phyloP scores from a whole-genome alignment of 148 eudicot species.

The Rhododendron ovatum region DNA sequence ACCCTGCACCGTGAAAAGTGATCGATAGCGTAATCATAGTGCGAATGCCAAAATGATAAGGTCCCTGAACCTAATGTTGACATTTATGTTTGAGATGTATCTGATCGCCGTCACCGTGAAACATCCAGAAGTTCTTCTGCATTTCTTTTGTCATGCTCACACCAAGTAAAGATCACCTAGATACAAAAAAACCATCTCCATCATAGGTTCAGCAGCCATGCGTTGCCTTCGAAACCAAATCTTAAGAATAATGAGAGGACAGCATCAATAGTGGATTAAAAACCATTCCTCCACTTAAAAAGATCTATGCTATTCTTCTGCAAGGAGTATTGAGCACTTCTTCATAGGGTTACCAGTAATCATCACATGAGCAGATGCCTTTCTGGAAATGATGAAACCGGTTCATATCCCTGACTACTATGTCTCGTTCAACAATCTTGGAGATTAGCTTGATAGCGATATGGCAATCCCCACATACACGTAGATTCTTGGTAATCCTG shows the following conservation, averaged over 20 bases:
- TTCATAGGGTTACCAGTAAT: slow-evolving; percentile 51
- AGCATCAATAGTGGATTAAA: neutral
- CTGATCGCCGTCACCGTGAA: neutral
- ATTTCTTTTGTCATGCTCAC: neutral
- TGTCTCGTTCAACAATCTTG: slow-evolving; percentile 49
- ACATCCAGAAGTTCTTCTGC: neutral
- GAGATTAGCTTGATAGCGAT: slow-evolving; percentile 62
- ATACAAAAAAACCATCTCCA: neutral
- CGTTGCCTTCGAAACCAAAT: neutral
- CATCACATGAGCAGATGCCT: slow-evolving; percentile 71
- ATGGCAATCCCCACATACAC: slow-evolving; percentile 81
- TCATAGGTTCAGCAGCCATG: neutral
- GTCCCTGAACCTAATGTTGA: neutral
- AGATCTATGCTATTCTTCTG: neutral
- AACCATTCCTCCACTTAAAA: neutral
- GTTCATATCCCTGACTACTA: slow-evolving; percentile 64
- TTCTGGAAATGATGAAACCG: slow-evolving; percentile 57
- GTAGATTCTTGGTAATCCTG: slow-evolving; percentile 66
- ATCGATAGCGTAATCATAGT: neutral
- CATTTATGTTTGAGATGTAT: neutral
- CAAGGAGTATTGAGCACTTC: neutral
- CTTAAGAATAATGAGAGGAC: neutral
- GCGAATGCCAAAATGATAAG: neutral
- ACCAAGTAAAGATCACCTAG: neutral
- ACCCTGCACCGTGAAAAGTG: neutral